These are phyloP conservation scores for Leishmania amazonensis DNA, from an alignment of 208 protist species.

Conservation along the genomic window DNA sequence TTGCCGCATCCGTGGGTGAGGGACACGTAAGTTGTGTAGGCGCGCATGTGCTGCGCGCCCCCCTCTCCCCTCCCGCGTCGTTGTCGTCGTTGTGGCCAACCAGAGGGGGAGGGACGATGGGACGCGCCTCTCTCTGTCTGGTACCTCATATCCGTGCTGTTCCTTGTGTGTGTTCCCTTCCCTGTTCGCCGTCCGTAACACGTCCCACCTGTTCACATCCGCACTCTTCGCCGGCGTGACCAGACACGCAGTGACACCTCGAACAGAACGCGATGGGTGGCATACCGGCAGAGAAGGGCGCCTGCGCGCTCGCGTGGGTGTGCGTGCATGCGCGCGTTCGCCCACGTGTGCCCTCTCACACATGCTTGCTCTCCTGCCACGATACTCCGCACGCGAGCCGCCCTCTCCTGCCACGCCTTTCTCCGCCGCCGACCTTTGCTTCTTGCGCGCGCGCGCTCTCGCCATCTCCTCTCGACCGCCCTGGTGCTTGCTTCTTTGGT, in stretches of 20 bases:
- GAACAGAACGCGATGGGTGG: background rate
- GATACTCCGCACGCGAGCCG: background rate
- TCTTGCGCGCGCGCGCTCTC: background rate
- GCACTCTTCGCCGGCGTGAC: background rate
- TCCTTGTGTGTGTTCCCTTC: background rate
- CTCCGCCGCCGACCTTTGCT: background rate
- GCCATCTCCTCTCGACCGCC: background rate
- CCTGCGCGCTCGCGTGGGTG: background rate
- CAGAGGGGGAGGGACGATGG: background rate
- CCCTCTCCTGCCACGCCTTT: background rate
- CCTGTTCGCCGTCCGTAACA: background rate
- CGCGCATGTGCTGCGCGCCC: background rate
- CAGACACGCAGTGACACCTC: background rate
- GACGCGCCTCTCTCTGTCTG: background rate
- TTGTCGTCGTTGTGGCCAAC: background rate
- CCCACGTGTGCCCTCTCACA: background rate
- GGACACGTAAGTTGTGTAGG: conserved; percentile 31
- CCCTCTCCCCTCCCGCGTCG: background rate
- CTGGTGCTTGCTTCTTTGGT: background rate
- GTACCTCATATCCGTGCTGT: background rate
- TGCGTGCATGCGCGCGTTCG: background rate
- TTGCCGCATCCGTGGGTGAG: conserved; percentile 84
- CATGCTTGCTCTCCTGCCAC: background rate
- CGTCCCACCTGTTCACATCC: background rate
- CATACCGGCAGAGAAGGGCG: background rate